Conservation (phyloP, 768 basidiomycete genomes). For the Russula sp. region DNA sequence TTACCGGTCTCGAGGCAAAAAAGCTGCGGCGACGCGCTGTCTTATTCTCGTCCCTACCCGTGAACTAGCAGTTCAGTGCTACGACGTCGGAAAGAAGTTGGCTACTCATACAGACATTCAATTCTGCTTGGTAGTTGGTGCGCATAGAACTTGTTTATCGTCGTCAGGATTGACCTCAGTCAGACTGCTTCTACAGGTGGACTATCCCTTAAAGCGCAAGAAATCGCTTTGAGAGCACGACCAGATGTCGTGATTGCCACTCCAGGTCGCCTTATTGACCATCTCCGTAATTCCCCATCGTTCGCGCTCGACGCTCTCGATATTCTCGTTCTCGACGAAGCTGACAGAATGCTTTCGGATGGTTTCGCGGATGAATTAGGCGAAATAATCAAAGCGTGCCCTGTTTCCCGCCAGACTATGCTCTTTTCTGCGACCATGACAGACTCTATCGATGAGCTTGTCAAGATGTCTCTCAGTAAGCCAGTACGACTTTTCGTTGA, state of each 20-base stretch:
- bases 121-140: constrained; percentile 89
- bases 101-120: constrained; percentile 83
- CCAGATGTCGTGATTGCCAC: constrained; percentile 96
- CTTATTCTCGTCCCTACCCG: constrained; percentile 91
- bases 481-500: constrained; percentile 95
- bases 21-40: constrained; percentile 80
- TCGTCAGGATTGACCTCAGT: constrained; percentile 10
- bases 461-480: constrained; percentile 86
- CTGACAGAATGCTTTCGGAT: constrained; percentile 93
- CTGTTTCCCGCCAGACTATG: constrained; percentile 89
- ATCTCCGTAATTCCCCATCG: constrained; percentile 89
- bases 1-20: constrained; percentile 85
- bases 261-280: constrained; percentile 89
- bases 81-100: constrained; percentile 81
- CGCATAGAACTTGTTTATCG: constrained; percentile 12
- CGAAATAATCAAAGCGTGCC: constrained; percentile 91
- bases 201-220: constrained; percentile 88
- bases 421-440: constrained; percentile 99
- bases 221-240: constrained; percentile 70
- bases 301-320: constrained; percentile 92
- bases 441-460: constrained; percentile 89
- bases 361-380: constrained; percentile 92
- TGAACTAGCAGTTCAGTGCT: constrained; percentile 94
- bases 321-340: constrained; percentile 92
- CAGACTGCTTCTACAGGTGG: constrained; percentile 53